phyloP scores from a whole-genome alignment of 176 grass and related monocot genomes.

The Musa schizocarpa region DNA sequence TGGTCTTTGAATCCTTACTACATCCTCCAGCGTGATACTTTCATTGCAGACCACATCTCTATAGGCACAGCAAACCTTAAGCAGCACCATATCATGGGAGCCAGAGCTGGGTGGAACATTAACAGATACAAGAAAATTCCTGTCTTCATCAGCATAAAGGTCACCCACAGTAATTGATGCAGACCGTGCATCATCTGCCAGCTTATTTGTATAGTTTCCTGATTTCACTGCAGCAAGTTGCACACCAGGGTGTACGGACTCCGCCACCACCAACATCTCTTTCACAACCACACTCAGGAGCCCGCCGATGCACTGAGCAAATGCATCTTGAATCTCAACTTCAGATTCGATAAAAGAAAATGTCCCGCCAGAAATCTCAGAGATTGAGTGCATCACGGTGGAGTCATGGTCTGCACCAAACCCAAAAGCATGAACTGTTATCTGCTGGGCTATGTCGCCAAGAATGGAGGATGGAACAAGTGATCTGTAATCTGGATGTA shows the following conservation, averaged over 20 bases:
- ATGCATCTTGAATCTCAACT: slow-evolving; percentile 88
- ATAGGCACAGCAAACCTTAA: slow-evolving; percentile 63
- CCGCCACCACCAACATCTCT: slow-evolving; percentile 45
- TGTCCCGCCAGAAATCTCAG: slow-evolving; percentile 80
- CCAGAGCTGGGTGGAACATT: slow-evolving; percentile 33
- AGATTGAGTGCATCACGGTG: slow-evolving; percentile 58
- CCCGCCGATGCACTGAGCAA: slow-evolving; percentile 94
- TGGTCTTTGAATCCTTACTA: slow-evolving; percentile 53
- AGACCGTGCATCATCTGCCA: slow-evolving; percentile 48
- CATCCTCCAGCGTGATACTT: slow-evolving; percentile 37
- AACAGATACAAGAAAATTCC: slow-evolving; percentile 57
- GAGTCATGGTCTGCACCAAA: slow-evolving; percentile 87
- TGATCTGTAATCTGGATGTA: slow-evolving; percentile 29
- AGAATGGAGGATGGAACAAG: slow-evolving; percentile 48
- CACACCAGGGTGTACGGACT: slow-evolving; percentile 55
- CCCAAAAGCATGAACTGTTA: slow-evolving; percentile 84
- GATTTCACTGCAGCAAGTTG: slow-evolving; percentile 61
- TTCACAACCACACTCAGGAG: slow-evolving; percentile 80
- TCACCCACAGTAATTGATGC: slow-evolving; percentile 59
- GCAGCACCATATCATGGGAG: slow-evolving; percentile 28
- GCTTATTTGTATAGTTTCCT: slow-evolving; percentile 56
- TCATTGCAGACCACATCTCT: slow-evolving; percentile 61
- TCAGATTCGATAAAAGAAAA: slow-evolving; percentile 97
- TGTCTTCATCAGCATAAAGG: slow-evolving; percentile 91
- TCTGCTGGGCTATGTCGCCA: slow-evolving; percentile 21